Evolutionary conservation across 176 grass and related monocot species (phyloP).

Genomic region (Saccharum spontaneum): DNA sequence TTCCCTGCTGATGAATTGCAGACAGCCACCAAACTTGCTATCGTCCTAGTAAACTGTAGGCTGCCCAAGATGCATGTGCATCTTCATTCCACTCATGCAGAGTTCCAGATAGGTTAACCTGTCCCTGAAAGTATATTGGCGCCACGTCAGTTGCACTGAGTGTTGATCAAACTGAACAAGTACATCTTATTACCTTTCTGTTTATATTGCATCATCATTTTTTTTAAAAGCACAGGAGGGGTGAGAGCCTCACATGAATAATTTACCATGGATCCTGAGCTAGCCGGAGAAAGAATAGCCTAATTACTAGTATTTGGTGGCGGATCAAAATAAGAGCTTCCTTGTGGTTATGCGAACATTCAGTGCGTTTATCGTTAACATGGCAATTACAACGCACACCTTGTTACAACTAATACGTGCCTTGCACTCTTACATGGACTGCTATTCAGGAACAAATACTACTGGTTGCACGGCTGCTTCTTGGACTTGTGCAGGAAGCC

Average conservation of each 20-base stretch:
- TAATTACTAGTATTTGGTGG: neutral
- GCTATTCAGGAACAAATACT: neutral
- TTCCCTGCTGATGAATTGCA: neutral
- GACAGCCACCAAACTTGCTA: neutral
- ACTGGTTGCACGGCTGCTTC: neutral
- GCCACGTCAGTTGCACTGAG: neutral
- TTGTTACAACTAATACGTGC: slow-evolving; percentile 8
- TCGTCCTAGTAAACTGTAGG: no score
- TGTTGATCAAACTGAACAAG: neutral
- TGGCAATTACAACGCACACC: neutral
- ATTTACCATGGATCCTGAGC: no score
- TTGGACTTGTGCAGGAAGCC: slow-evolving; percentile 25
- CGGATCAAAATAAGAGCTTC: neutral
- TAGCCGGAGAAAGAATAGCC: neutral
- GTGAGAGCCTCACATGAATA: no score
- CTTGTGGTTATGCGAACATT: neutral
- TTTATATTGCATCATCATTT: neutral
- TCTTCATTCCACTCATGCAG: neutral
- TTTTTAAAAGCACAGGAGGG: no score
- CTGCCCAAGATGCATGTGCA: neutral
- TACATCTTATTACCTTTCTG: neutral
- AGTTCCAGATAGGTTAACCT: neutral
- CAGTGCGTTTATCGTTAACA: neutral
- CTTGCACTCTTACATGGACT: slow-evolving; percentile 4
- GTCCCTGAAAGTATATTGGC: neutral